phyloP scores from a whole-genome alignment of 371 early-diverging fungal species.

The Sporodiniella umbellata region DNA sequence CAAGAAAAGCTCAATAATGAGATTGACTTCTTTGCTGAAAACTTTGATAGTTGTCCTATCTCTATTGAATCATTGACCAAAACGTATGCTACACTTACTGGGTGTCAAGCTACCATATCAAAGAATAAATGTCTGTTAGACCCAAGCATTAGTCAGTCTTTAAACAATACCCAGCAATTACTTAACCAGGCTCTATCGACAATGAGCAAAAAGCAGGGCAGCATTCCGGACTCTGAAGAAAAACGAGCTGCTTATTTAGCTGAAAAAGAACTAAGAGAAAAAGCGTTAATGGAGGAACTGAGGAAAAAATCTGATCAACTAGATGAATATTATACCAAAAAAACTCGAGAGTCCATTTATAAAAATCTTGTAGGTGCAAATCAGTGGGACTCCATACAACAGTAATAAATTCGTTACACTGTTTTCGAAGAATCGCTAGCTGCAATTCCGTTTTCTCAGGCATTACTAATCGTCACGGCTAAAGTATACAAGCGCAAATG shows the following conservation, averaged over 20 bases:
- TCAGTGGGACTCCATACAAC: no score
- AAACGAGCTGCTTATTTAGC: conserved; percentile 7
- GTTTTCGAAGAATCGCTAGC: no score
- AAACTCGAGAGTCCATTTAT: conserved; percentile 21
- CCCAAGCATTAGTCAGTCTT: not conserved
- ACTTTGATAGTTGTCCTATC: conserved; percentile 5
- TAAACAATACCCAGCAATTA: not conserved
- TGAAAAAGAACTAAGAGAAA: conserved; percentile 3
- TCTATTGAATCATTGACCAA: conserved; percentile 6
- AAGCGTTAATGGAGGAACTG: conserved; percentile 1
- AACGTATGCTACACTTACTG: conserved; percentile 14
- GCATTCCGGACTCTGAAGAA: not conserved
- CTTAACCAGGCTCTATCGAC: not conserved
- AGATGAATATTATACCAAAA: conserved; percentile 21
- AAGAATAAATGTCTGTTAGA: not conserved
- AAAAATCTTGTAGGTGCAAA: conserved; percentile 12
- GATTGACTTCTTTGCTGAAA: conserved; percentile 10
- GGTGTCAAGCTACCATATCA: conserved; percentile 3
- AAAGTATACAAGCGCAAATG: not conserved
- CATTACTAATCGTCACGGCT: no score
- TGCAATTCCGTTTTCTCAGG: no score
- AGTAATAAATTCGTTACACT: no score
- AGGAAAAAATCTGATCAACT: conserved; percentile 13
- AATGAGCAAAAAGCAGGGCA: not conserved
- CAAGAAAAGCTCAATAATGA: conserved; percentile 5